Percentiles rank a stretch among this genome's conserved stretches.
phyloP scores from a whole-genome alignment of 495 filamentous ascomycete species.

The Poronia punctata region DNA sequence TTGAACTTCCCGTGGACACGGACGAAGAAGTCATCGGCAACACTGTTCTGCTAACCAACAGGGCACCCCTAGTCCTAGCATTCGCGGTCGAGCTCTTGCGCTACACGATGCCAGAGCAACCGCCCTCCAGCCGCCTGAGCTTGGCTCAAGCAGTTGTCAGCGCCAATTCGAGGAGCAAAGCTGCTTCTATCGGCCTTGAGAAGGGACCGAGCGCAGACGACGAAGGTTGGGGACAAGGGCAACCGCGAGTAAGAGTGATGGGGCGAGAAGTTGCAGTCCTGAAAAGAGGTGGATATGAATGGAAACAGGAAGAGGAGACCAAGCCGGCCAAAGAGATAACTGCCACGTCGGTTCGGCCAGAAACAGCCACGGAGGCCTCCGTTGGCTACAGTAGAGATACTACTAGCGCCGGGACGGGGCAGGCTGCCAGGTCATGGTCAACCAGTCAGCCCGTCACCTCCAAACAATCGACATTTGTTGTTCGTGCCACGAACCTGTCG shows the following conservation, averaged over 20 bases:
- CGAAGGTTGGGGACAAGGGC: conserved; percentile 67
- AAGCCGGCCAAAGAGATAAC: conserved; percentile 19
- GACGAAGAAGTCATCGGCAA: conserved; percentile 53
- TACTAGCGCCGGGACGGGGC: conserved; percentile 1
- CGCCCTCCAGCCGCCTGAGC: conserved; percentile 71
- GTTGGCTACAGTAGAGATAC: neutral
- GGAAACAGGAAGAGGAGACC: conserved; percentile 40
- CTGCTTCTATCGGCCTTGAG: conserved; percentile 64
- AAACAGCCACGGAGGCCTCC: no score
- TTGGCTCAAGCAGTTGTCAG: conserved; percentile 74
- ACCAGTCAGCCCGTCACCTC: conserved; percentile 35
- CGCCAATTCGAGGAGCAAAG: conserved; percentile 67
- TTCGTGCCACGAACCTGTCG: conserved; percentile 36
- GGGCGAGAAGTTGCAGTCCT: conserved; percentile 65
- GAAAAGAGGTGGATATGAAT: conserved; percentile 70
- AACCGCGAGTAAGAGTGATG: conserved; percentile 62
- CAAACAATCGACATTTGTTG: conserved; percentile 46
- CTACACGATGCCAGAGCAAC: conserved; percentile 77
- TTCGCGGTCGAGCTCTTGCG: conserved; percentile 68
- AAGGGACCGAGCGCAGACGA: conserved; percentile 59
- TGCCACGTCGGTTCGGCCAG: conserved; percentile 9
- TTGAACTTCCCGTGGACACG: conserved; percentile 51
- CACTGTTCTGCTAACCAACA: conserved; percentile 62
- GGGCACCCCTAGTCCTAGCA: conserved; percentile 73
- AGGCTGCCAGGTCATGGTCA: conserved; percentile 28